phyloP scores from a whole-genome alignment of 169 alveolate genomes.

The Cryptosporidium meleagridis region DNA sequence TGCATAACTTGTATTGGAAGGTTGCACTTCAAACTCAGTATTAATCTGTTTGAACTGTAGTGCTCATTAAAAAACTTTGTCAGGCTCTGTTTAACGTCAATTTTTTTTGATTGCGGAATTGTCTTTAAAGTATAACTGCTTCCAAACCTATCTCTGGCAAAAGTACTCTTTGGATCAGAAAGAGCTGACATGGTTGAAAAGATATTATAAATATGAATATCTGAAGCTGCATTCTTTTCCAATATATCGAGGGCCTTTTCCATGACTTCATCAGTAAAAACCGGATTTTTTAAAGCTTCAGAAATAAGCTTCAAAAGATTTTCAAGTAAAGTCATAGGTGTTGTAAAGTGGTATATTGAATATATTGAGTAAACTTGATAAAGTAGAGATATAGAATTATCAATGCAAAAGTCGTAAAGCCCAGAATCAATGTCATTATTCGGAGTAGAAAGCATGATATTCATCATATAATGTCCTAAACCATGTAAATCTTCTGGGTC shows the following conservation, averaged over 20 bases:
- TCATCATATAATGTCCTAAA: slow-evolving; percentile 15
- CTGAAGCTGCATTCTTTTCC: neutral
- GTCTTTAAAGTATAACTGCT: neutral
- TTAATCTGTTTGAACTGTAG: slow-evolving; percentile 18
- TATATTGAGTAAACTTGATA: neutral
- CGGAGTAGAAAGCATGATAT: slow-evolving; percentile 8
- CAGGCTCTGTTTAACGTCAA: neutral
- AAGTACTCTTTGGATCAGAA: neutral
- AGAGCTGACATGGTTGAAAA: neutral
- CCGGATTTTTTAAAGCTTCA: neutral
- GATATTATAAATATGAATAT: neutral
- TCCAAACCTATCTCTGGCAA: slow-evolving; percentile 12
- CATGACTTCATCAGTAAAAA: neutral
- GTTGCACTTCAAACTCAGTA: neutral
- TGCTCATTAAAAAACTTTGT: slow-evolving; percentile 15
- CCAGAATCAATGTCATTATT: neutral
- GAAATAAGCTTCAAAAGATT: neutral
- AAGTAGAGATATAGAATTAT: neutral
- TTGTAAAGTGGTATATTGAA: neutral
- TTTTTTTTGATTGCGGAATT: neutral
- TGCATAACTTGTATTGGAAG: slow-evolving; percentile 1
- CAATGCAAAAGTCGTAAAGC: slow-evolving; percentile 6
- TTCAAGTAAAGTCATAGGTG: neutral
- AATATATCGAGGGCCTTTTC: neutral
- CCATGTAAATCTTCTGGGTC: slow-evolving; percentile 22